phyloP scores from a whole-genome alignment of 257 asterid genomes.

The Solanum boliviense region DNA sequence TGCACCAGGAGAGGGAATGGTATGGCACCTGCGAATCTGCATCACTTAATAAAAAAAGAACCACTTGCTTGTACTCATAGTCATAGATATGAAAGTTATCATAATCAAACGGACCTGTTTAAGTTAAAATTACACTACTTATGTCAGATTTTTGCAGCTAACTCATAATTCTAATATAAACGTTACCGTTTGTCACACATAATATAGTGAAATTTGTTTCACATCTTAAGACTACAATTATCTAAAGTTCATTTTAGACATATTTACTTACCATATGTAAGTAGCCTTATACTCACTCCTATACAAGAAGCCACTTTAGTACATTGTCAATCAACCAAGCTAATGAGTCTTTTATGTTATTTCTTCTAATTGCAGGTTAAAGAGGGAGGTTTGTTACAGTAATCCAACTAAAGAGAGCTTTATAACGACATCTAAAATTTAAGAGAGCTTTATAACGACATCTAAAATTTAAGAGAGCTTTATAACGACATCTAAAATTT shows the following conservation, averaged over 20 bases:
- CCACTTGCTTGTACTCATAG: neutral
- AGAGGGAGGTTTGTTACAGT: neutral
- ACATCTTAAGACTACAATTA: neutral
- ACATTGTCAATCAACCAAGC: neutral
- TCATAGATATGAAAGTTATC: neutral
- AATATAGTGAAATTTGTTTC: neutral
- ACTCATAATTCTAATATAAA: neutral
- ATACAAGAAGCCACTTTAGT: neutral
- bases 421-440: neutral
- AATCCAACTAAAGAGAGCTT: neutral
- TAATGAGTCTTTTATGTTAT: neutral
- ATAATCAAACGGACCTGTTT: neutral
- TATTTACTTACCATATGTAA: neutral
- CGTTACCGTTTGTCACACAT: neutral
- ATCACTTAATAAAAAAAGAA: slow-evolving; percentile 5
- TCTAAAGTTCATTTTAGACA: neutral
- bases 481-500: neutral
- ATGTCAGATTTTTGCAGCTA: neutral
- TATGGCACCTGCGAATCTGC: slow-evolving; percentile 66
- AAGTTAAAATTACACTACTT: neutral
- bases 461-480: neutral
- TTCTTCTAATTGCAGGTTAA: neutral
- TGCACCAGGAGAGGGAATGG: slow-evolving; percentile 99
- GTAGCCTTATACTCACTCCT: neutral
- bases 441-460: neutral